These are phyloP conservation scores for Aspergillus panamensis DNA, from an alignment of 495 filamentous ascomycete genomes.

Conservation along the genomic window DNA sequence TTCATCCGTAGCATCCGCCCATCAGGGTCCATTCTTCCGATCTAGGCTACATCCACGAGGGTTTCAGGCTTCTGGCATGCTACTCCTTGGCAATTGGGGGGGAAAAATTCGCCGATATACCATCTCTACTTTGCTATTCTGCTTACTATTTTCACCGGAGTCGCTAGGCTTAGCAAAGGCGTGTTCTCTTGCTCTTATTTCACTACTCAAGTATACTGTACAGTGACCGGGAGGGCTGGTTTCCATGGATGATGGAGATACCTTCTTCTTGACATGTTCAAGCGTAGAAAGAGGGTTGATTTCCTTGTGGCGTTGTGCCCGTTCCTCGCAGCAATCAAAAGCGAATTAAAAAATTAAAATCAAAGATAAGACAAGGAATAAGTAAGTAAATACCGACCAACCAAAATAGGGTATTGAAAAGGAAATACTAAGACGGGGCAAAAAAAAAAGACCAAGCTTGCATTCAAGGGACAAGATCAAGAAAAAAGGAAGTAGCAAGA, in stretches of 20 bases:
- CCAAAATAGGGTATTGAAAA: conserved; percentile 36
- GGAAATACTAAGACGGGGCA: conserved; percentile 1
- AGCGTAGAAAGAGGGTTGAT: background rate
- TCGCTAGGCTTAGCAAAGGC: background rate
- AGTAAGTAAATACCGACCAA: conserved; percentile 32
- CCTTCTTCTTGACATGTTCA: background rate
- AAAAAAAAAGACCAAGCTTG: conserved; percentile 7
- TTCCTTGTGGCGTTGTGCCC: no score
- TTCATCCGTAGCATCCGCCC: background rate
- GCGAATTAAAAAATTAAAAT: background rate
- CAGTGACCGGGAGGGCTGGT: no score
- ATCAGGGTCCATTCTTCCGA: background rate
- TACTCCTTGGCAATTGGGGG: background rate
- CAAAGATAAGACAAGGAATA: conserved; percentile 12
- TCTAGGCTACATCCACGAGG: background rate
- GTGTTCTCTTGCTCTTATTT: background rate
- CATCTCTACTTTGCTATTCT: background rate
- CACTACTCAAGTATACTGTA: background rate
- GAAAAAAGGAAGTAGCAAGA: conserved; percentile 4
- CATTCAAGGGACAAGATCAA: conserved; percentile 12
- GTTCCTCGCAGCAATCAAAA: background rate
- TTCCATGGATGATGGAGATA: no score
- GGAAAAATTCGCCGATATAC: background rate
- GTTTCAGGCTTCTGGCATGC: background rate
- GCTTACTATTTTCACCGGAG: background rate